Evolutionary conservation across 495 filamentous ascomycete species (phyloP).

Genomic region (Astrothelium subdiscretum): DNA sequence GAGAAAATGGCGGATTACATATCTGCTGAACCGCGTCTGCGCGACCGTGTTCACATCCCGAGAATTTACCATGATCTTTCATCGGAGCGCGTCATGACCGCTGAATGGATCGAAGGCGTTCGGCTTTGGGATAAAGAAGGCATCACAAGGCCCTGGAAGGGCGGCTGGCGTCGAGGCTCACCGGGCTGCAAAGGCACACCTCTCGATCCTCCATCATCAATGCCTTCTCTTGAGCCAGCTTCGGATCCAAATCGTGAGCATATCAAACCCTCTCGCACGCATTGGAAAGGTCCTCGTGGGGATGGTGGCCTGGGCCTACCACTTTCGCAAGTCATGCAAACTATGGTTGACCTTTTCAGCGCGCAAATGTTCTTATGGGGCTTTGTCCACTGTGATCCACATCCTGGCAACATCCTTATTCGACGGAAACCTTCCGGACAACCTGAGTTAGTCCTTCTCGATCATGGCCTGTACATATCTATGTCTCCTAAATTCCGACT

Average conservation of each 20-base stretch:
- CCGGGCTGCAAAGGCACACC: slow-evolving; percentile 63
- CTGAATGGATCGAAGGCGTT: slow-evolving; percentile 95
- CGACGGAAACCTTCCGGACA: slow-evolving; percentile 68
- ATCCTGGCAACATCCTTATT: slow-evolving; percentile 95
- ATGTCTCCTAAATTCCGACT: slow-evolving; percentile 76
- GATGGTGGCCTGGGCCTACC: slow-evolving; percentile 73
- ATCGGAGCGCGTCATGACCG: slow-evolving; percentile 77
- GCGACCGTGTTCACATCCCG: slow-evolving; percentile 76
- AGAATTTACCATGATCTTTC: slow-evolving; percentile 71
- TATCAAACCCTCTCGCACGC: slow-evolving; percentile 66
- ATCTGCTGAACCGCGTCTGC: slow-evolving; percentile 61
- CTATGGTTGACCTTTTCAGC: slow-evolving; percentile 88
- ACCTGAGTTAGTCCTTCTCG: slow-evolving; percentile 85
- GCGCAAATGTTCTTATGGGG: slow-evolving; percentile 97
- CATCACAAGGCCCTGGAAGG: slow-evolving; percentile 62
- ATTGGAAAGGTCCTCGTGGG: slow-evolving; percentile 60
- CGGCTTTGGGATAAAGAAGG: slow-evolving; percentile 79
- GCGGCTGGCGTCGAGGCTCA: slow-evolving; percentile 61
- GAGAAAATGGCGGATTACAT: slow-evolving; percentile 72
- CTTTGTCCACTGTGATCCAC: slow-evolving; percentile 86
- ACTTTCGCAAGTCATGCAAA: slow-evolving; percentile 80
- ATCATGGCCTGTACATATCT: slow-evolving; percentile 90
- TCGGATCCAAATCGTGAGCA: slow-evolving; percentile 30
- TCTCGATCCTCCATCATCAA: slow-evolving; percentile 39
- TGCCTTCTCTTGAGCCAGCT: slow-evolving; percentile 33